Conservation (phyloP, 2,329 filamentous ascomycete genomes). For the Beauveria scarabaeidicola region DNA sequence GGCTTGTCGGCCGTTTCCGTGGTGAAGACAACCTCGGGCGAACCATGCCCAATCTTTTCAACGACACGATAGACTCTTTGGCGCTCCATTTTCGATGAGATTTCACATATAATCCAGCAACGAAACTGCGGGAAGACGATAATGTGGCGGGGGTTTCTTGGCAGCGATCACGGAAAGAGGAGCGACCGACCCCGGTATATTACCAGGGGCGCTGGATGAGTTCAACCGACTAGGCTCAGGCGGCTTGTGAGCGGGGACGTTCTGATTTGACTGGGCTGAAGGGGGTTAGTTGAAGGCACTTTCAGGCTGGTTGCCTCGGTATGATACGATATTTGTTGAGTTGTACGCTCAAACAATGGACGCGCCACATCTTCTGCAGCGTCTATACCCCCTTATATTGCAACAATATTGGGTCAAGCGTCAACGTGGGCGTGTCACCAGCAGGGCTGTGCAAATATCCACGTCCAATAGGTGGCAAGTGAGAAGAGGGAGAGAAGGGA, state of each 20-base stretch:
- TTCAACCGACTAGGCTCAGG: not conserved
- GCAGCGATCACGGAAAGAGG: not conserved
- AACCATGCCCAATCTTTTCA: not conserved
- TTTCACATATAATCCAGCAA: not conserved
- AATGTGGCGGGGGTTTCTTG: not conserved
- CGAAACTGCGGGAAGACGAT: not conserved
- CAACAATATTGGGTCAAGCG: not conserved
- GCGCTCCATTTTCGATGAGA: not conserved
- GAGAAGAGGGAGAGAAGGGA: not conserved
- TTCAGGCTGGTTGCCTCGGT: not conserved
- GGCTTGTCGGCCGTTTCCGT: not conserved
- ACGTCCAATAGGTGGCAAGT: not conserved
- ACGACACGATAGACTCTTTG: constrained; percentile 5
- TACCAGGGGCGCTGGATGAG: not conserved
- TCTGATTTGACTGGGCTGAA: not conserved
- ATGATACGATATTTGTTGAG: not conserved
- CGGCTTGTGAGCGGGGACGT: not conserved
- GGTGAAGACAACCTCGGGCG: not conserved
- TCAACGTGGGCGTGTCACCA: not conserved
- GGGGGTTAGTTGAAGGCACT: not conserved
- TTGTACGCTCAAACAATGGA: too few species aligned
- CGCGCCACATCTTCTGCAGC: too few species aligned
- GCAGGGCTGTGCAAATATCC: not conserved
- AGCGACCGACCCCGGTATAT: not conserved
- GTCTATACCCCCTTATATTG: too few species aligned